These are phyloP conservation scores for Pestalotiopsis sp. DNA, from an alignment of 2,329 filamentous ascomycete species.

Conservation along the genomic window DNA sequence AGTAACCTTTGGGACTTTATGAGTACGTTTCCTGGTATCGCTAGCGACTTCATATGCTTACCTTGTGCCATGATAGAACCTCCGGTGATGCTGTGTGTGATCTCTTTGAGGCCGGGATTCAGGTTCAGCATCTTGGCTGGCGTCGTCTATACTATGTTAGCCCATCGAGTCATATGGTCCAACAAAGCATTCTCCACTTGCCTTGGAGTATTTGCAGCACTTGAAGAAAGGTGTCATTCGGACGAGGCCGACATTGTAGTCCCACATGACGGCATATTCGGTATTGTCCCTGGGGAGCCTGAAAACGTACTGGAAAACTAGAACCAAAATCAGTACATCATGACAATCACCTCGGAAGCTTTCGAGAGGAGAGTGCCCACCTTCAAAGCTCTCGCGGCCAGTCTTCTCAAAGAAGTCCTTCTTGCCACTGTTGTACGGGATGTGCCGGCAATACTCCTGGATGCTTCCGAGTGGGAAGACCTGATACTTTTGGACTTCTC, in stretches of 20 bases:
- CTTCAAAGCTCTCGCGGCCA: constrained; percentile 83
- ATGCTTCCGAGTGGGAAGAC: constrained; percentile 68
- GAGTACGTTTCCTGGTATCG: not conserved
- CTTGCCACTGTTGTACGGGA: constrained; percentile 94
- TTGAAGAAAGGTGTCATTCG: constrained; percentile 96
- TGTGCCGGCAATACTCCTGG: constrained; percentile 66
- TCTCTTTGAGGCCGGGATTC: constrained; percentile 83
- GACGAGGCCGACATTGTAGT: constrained; percentile 92
- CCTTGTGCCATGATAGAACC: constrained; percentile 89
- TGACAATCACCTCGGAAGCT: not conserved
- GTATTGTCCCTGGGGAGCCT: constrained; percentile 65
- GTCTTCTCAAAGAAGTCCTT: constrained; percentile 86
- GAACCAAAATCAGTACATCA: constrained; percentile 19
- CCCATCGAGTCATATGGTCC: constrained; percentile 10
- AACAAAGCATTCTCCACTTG: constrained; percentile 36
- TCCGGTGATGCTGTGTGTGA: constrained; percentile 92
- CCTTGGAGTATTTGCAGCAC: constrained; percentile 84
- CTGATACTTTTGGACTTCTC: constrained; percentile 62
- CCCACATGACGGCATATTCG: constrained; percentile 86
- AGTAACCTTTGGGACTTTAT: constrained; percentile 68
- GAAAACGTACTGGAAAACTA: constrained; percentile 86
- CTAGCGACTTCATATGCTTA: constrained; percentile 1
- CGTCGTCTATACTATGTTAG: constrained; percentile 63
- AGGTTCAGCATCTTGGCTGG: constrained; percentile 78
- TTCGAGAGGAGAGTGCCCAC: constrained; percentile 45